phyloP scores from a whole-genome alignment of 495 filamentous ascomycete species.

The Elasticomyces elasticus region DNA sequence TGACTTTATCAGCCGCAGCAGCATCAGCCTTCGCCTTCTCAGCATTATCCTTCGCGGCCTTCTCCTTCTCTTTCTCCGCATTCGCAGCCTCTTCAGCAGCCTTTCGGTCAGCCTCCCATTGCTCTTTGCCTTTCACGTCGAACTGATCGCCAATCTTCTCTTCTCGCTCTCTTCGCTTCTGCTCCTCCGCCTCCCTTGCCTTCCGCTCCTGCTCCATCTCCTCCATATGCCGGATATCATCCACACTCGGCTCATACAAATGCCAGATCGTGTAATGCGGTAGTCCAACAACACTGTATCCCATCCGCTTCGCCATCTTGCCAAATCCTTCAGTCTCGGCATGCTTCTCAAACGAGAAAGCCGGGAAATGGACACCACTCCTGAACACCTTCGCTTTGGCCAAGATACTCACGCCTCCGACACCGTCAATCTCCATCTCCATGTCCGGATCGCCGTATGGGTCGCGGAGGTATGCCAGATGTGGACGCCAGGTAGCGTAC shows the following conservation, averaged over 20 bases:
- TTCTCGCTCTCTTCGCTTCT: constrained; percentile 53
- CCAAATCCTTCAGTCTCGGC: constrained; percentile 98
- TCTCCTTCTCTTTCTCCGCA: constrained; percentile 32
- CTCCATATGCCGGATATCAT: constrained; percentile 95
- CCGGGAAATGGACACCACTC: constrained; percentile 91
- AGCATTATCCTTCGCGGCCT: constrained; percentile 3
- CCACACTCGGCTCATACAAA: constrained; percentile 94
- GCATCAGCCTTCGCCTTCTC: not conserved
- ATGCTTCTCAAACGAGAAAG: constrained; percentile 98
- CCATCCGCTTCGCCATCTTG: constrained; percentile 98
- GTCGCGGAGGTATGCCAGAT: constrained; percentile 93
- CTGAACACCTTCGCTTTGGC: constrained; percentile 94
- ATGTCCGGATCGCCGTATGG: constrained; percentile 97
- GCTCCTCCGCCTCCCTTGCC: constrained; percentile 59
- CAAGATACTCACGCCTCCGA: constrained; percentile 94
- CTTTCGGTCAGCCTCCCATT: constrained; percentile 76
- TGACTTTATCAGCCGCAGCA: not conserved
- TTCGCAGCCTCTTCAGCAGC: constrained; percentile 57
- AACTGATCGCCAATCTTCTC: constrained; percentile 64
- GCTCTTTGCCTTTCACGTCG: constrained; percentile 34
- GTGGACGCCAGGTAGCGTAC: constrained; percentile 96
- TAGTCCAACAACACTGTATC: constrained; percentile 89
- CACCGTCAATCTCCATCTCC: constrained; percentile 99
- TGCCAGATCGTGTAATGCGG: constrained; percentile 99
- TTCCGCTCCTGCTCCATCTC: constrained; percentile 80